Conservation (phyloP, 208 protist species). For the Crithidia fasciculata region DNA sequence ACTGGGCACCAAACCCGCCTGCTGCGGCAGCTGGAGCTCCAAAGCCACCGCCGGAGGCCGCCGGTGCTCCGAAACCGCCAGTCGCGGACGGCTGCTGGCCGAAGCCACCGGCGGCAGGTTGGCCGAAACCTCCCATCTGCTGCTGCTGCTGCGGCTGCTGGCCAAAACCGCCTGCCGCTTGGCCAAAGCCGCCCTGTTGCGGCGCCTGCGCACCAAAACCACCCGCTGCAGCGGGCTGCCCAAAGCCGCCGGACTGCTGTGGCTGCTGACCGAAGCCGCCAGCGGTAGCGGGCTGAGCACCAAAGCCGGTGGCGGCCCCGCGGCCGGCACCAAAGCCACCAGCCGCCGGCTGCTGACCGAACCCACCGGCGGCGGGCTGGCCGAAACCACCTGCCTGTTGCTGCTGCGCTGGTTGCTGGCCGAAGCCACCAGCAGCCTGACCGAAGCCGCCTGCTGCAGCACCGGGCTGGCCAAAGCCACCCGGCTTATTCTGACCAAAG, state of each 20-base stretch:
- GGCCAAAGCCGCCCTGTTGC: constrained; percentile 36
- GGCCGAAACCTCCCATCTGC: background rate
- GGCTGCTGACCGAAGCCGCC: background rate
- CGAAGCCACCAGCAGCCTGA: constrained; percentile 38
- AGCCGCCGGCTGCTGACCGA: constrained; percentile 26
- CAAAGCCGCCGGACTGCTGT: constrained; percentile 27
- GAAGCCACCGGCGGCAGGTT: constrained; percentile 1
- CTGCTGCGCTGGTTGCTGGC: constrained; percentile 33
- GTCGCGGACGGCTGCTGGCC: constrained; percentile 1
- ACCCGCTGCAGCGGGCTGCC: constrained; percentile 31
- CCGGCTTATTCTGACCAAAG: constrained; percentile 4
- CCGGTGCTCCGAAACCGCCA: constrained; percentile 3
- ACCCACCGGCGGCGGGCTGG: constrained; percentile 21
- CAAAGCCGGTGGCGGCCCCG: constrained; percentile 1
- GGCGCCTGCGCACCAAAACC: constrained; percentile 45
- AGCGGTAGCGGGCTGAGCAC: constrained; percentile 2
- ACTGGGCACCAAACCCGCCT: constrained; percentile 35
- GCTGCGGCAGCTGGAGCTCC: background rate
- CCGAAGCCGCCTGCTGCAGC: constrained; percentile 34
- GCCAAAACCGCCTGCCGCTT: constrained; percentile 8
- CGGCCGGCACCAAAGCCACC: constrained; percentile 41
- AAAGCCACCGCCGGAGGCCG: background rate
- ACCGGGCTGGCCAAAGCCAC: background rate
- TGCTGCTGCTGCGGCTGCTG: constrained; percentile 8
- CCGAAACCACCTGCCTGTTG: constrained; percentile 14